Evolutionary conservation across 2,329 filamentous ascomycete genomes (phyloP).

Genomic region (Corinectria fuckeliana): DNA sequence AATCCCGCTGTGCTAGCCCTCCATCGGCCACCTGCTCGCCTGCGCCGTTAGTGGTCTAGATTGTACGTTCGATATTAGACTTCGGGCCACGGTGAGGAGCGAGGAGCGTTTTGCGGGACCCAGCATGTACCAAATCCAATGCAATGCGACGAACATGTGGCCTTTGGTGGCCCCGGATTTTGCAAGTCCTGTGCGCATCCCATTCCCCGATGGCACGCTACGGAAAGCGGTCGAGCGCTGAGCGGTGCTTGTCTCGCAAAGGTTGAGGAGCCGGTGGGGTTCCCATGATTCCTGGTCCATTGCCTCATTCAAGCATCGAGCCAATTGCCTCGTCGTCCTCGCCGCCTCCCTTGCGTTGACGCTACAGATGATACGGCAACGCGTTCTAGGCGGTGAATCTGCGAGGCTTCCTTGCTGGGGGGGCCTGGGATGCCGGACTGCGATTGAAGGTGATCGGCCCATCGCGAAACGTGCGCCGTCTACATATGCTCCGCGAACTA

Average conservation of each 20-base stretch:
- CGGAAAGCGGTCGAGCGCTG: neutral
- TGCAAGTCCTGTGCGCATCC: neutral
- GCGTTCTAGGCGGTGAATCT: constrained; percentile 37
- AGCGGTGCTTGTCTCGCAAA: neutral
- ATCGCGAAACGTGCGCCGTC: constrained; percentile 21
- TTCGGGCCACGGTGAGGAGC: constrained; percentile 33
- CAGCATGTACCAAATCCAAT: constrained; percentile 14
- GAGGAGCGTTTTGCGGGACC: constrained; percentile 26
- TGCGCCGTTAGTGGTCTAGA: constrained; percentile 29
- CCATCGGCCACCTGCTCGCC: constrained; percentile 11
- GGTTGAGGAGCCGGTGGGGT: constrained; percentile 4
- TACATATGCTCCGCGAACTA: constrained; percentile 10
- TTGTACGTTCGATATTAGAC: constrained; percentile 30
- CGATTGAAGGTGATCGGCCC: constrained; percentile 29
- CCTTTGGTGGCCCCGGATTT: constrained; percentile 13
- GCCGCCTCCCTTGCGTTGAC: constrained; percentile 31
- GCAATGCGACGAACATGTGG: constrained; percentile 33
- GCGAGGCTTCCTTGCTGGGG: constrained; percentile 3
- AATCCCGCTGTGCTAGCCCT: constrained; percentile 24
- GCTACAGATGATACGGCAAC: constrained; percentile 16
- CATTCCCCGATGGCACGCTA: constrained; percentile 6
- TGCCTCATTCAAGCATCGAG: neutral
- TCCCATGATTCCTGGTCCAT: constrained; percentile 9
- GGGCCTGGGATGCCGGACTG: neutral
- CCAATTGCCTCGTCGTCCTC: constrained; percentile 19